phyloP scores from a whole-genome alignment of 805 yeast genomes.

The Candida ponderosae region DNA sequence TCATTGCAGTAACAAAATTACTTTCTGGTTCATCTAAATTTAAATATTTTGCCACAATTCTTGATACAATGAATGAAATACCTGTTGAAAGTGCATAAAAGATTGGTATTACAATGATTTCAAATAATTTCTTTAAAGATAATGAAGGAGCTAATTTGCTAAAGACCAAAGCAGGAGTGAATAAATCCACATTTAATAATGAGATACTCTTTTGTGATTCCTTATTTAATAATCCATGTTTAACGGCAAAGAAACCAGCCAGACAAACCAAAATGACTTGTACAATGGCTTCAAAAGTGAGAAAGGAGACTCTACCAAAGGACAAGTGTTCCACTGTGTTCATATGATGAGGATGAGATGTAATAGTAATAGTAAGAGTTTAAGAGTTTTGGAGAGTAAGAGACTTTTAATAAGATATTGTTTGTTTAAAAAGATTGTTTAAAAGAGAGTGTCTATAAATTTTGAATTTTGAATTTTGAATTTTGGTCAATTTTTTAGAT shows the following conservation, averaged over 20 bases:
- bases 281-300: constrained; percentile 86
- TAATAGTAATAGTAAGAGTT: not conserved
- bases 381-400: no score
- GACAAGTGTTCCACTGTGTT: constrained; percentile 10
- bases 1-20: constrained; percentile 94
- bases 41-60: constrained; percentile 42
- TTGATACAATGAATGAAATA: constrained; percentile 61
- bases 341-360: not conserved
- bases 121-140: constrained; percentile 68
- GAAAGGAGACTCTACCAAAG: constrained; percentile 33
- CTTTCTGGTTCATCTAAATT: constrained; percentile 64
- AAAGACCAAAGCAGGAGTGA: constrained; percentile 93
- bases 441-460: no score
- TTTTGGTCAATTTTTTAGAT: no score
- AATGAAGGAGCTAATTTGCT: constrained; percentile 65
- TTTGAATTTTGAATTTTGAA: no score
- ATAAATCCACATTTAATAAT: constrained; percentile 76
- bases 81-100: constrained; percentile 78
- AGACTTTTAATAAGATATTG: no score
- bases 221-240: constrained; percentile 58
- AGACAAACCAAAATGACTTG: constrained; percentile 84
- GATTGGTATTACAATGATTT: constrained; percentile 77
- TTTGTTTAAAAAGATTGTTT: no score
- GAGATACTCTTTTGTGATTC: constrained; percentile 74
- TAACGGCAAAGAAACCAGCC: constrained; percentile 82